These are phyloP conservation scores for Globisporangium heterothallicum DNA, from an alignment of 352 stramenopile species.

Conservation along the genomic window DNA sequence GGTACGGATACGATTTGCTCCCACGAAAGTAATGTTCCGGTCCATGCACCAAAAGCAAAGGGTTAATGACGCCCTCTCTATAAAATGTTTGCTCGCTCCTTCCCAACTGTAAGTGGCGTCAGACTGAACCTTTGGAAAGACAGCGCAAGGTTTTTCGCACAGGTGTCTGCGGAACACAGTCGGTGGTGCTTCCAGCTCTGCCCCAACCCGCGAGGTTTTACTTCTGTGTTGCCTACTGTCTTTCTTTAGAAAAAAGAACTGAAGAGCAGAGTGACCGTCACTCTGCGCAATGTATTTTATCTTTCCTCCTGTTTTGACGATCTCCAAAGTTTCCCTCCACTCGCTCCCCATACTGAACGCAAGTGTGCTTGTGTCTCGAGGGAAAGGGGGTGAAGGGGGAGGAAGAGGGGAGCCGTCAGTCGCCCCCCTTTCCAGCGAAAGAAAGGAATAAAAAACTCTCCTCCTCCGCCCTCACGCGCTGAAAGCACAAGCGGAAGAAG, in stretches of 20 bases:
- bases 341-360: background rate
- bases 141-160: background rate
- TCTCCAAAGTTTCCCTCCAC: no score
- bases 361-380: no score
- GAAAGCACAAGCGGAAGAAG: background rate
- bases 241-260: slow-evolving; percentile 1
- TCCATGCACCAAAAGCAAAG: no score
- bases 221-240: slow-evolving; percentile 1
- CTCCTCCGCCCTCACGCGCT: no score
- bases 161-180: background rate
- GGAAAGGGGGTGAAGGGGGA: no score
- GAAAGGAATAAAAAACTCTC: no score
- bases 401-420: no score
- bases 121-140: slow-evolving; percentile 2
- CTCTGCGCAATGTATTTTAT: background rate
- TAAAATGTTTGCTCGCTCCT: slow-evolving; percentile 4
- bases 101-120: background rate
- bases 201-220: slow-evolving; percentile 3
- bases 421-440: no score
- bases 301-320: background rate
- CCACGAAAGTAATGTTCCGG: no score
- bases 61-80: background rate
- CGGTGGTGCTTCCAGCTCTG: background rate
- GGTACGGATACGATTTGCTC: background rate
- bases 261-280: background rate